Base-by-base conservation (phyloP, 352 stramenopile species). In the Albugo laibachii region DNA sequence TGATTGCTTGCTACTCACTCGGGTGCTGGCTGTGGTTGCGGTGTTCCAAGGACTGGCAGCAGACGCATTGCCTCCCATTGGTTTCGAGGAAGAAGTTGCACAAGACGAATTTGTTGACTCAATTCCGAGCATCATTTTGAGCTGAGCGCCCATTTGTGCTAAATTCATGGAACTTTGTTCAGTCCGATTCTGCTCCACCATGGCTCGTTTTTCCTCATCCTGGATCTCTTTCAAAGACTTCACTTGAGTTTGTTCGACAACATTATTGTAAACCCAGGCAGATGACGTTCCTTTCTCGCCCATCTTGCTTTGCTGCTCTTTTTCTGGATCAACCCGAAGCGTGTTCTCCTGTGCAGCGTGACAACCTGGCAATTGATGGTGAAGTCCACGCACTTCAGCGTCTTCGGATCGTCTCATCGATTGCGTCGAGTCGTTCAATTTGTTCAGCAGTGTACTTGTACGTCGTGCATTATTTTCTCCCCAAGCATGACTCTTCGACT, bases 81-180 rank as follows among this genome's bases (percentile, higher is more conserved):
- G 8, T 43, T 43, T 24, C 2, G 55, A 37, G 16, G 57, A 34
- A 15, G 41, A 12, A 44, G 57, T 27, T 15, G 48, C 21, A 36
- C 50, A 48, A n/a, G 58, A 21, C 40, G 45, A 20, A 27, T 31
- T 31, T 31, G 24, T 31, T 31, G 24, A 31, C 24, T 72, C 62
- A 19, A 89, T 76, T 16, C 78, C 78, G 5, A 92, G 62, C 78
- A 92, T 92, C 69, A 87, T 85, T 58, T 92, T 92, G 20, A 92
- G 55, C 44, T 92, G 73, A 12, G 65, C 69, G 27, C 75, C 78
- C 78, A 92, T 92, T 27, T 88, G 66, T 14, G 68, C 72, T 1
- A 92, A 57, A 49, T 83, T 70, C 3, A 57, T 37, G 13, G 55
- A 50, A 6, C 55, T 49, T 15, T 57, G 47, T 45, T 69, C 64